Evolutionary conservation across 2,329 filamentous ascomycete genomes (phyloP).

Genomic region (Cladophialophora immunda): DNA sequence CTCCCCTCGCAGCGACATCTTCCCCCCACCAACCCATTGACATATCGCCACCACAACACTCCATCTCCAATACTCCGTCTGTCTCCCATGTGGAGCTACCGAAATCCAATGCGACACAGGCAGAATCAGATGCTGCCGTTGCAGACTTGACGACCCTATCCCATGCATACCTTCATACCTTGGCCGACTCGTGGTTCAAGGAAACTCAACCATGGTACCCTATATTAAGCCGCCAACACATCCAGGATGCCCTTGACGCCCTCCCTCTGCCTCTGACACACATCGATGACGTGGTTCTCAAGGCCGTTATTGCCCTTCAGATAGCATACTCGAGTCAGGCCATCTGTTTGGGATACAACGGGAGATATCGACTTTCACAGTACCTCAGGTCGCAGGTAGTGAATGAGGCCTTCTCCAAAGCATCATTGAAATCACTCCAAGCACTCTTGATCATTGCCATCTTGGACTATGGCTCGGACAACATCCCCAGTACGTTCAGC

Average conservation of each 20-base stretch:
- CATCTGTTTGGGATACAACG: constrained; percentile 40
- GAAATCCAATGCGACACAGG: constrained; percentile 1
- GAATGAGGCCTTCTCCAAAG: constrained; percentile 38
- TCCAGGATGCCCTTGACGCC: constrained; percentile 31
- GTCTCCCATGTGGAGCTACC: constrained; percentile 5
- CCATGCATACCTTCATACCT: constrained; percentile 35
- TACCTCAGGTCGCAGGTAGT: constrained; percentile 38
- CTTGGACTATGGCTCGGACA: constrained; percentile 40
- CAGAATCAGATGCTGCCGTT: constrained; percentile 36
- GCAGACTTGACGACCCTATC: constrained; percentile 37
- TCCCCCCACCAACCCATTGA: constrained; percentile 25
- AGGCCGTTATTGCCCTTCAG: constrained; percentile 39
- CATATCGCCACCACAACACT: constrained; percentile 18
- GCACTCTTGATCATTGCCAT: constrained; percentile 40
- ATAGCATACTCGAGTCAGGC: constrained; percentile 40
- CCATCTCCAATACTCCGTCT: constrained; percentile 18
- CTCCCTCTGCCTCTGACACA: constrained; percentile 35
- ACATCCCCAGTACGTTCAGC: constrained; percentile 39
- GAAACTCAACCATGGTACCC: constrained; percentile 50
- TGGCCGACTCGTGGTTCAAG: constrained; percentile 48
- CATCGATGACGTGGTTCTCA: constrained; percentile 39
- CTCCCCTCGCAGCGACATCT: constrained; percentile 15
- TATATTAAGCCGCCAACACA: constrained; percentile 42
- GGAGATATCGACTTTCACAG: constrained; percentile 35
- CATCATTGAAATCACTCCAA: constrained; percentile 38